Evolutionary conservation across 148 eudicot species (phyloP).

Genomic region (Simmondsia chinensis): DNA sequence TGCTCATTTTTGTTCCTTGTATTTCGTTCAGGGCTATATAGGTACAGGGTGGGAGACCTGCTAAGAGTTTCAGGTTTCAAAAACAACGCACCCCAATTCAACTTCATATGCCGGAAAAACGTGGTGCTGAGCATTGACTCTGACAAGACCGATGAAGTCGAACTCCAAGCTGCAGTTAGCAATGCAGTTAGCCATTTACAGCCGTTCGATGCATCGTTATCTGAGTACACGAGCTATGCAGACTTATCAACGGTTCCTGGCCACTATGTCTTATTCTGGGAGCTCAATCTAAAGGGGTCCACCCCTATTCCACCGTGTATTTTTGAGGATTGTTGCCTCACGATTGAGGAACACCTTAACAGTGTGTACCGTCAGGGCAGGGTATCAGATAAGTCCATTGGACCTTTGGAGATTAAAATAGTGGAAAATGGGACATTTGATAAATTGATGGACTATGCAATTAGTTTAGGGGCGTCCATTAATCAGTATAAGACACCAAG

Average conservation of each 20-base stretch:
- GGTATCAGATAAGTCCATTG: conserved; percentile 68
- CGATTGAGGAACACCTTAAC: conserved; percentile 63
- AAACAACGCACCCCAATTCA: conserved; percentile 78
- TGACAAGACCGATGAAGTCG: conserved; percentile 76
- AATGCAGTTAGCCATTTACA: conserved; percentile 43
- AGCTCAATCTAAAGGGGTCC: conserved; percentile 27
- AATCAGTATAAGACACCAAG: conserved; percentile 94
- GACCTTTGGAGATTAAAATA: conserved; percentile 58
- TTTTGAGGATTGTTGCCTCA: conserved; percentile 56
- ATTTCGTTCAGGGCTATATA: conserved; percentile 37
- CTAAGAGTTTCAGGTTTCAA: conserved; percentile 67
- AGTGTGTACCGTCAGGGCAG: conserved; percentile 75
- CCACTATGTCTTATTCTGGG: conserved; percentile 79
- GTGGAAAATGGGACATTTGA: conserved; percentile 65
- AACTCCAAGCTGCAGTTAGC: conserved; percentile 56
- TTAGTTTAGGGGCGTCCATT: conserved; percentile 92
- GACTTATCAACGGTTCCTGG: conserved; percentile 49
- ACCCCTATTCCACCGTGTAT: conserved; percentile 48
- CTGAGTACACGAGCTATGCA: conserved; percentile 73
- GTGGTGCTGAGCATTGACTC: conserved; percentile 70
- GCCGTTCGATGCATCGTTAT: conserved; percentile 40
- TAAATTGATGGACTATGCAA: conserved; percentile 73
- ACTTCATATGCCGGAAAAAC: conserved; percentile 63
- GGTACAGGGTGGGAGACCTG: conserved; percentile 71
- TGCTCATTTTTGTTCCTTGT: too few species aligned